A percentile compares a stretch with the other conserved stretches of the same genome.
These are phyloP conservation scores for Mrakia hoshinonis DNA, from an alignment of 768 basidiomycete species.

Conservation along the genomic window DNA sequence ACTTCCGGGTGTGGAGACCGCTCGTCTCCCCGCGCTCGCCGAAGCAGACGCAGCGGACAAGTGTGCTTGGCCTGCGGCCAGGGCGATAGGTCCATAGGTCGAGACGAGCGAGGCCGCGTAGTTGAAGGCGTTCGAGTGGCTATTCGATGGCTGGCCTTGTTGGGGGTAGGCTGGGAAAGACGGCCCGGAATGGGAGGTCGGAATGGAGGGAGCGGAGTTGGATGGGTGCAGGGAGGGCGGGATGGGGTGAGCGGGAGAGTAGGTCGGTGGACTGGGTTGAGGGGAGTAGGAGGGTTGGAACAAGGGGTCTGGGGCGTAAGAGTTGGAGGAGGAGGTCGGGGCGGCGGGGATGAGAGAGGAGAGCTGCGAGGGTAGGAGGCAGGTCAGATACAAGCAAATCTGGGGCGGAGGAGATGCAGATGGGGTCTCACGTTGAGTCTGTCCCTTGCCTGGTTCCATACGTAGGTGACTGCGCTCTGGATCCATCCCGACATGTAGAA, in stretches of 20 bases:
- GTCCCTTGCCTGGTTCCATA: conserved; percentile 37
- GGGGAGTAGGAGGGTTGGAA: background rate
- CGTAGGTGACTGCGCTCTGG: conserved; percentile 34
- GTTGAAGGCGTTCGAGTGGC: conserved; percentile 14
- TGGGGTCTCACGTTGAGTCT: conserved; percentile 36
- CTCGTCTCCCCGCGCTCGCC: background rate
- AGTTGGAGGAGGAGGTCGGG: background rate
- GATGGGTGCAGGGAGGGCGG: conserved; percentile 19
- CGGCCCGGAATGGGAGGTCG: background rate
- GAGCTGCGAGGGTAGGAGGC: background rate
- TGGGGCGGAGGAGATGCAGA: background rate
- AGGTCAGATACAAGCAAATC: background rate
- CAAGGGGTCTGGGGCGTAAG: background rate
- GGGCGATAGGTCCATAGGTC: conserved; percentile 18
- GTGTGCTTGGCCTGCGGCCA: conserved; percentile 18
- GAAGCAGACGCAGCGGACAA: background rate
- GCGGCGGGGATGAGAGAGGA: conserved; percentile 4
- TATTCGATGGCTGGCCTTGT: background rate
- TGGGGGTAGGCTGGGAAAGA: conserved; percentile 4
- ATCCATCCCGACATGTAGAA: conserved; percentile 34
- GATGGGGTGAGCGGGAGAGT: background rate
- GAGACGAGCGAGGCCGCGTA: conserved; percentile 17
- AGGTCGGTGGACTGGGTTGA: background rate
- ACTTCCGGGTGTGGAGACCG: background rate
- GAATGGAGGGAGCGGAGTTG: background rate